Percentiles rank a stretch among this genome's conserved stretches.
Evolutionary conservation across 2,329 filamentous ascomycete genomes (phyloP).

Genomic region (Colletotrichum abscissum): DNA sequence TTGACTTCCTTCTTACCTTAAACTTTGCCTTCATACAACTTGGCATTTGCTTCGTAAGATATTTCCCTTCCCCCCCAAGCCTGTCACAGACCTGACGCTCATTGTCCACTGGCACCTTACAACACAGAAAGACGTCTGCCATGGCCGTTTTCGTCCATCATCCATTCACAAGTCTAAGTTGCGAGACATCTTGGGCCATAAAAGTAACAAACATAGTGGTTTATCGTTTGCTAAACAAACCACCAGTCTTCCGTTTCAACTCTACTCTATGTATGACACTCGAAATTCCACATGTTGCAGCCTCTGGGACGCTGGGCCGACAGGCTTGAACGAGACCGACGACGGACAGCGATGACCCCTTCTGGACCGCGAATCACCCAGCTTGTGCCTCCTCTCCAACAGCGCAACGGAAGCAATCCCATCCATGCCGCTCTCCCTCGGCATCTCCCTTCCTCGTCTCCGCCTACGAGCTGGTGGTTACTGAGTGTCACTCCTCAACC

Average conservation of each 20-base stretch:
- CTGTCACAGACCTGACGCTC: not conserved
- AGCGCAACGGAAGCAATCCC: not conserved
- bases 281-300: not conserved
- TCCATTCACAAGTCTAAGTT: not conserved
- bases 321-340: constrained; percentile 10
- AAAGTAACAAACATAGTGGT: too few species aligned
- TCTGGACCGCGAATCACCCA: not conserved
- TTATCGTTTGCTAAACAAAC: not conserved
- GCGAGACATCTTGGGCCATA: not conserved
- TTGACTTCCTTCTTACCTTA: not conserved
- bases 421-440: constrained; percentile 18
- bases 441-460: constrained; percentile 15
- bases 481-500: constrained; percentile 12
- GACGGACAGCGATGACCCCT: constrained; percentile 23
- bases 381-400: not conserved
- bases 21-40: constrained; percentile 23
- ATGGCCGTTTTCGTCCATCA: not conserved
- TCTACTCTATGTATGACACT: not conserved
- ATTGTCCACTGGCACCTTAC: not conserved
- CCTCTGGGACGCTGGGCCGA: constrained; percentile 4
- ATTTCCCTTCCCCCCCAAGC: constrained; percentile 1
- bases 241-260: not conserved
- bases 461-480: not conserved
- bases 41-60: constrained; percentile 12
- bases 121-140: not conserved